A percentile compares a stretch with the other conserved stretches of the same genome.
Evolutionary conservation across 306 rosid genomes (phyloP).

Genomic region (Pterocarpus santalinus): DNA sequence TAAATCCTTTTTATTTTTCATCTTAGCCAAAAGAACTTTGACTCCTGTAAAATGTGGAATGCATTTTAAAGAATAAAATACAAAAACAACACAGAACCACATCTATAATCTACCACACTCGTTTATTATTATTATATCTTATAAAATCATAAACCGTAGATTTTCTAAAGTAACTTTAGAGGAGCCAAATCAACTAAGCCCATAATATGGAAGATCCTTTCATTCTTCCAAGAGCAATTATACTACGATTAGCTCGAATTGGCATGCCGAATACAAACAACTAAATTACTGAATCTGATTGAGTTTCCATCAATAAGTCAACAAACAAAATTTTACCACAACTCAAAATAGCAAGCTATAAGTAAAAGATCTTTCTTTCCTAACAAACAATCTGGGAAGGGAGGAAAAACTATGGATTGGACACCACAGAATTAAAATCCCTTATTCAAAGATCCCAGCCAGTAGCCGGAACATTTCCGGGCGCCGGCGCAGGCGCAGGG

Average conservation of each 20-base stretch:
- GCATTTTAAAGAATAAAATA: too few relatives aligned
- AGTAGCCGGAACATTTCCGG: constrained; percentile 2
- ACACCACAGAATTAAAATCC: constrained; percentile 24
- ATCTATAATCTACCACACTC: too few relatives aligned
- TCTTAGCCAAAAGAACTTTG: too few relatives aligned
- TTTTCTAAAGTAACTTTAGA: too few relatives aligned
- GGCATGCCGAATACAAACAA: constrained; percentile 7
- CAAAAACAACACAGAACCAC: too few relatives aligned
- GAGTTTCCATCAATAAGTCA: constrained; percentile 8
- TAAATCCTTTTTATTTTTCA: too few relatives aligned
- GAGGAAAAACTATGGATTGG: background rate
- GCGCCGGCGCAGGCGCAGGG: constrained; percentile 22
- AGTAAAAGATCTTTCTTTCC: background rate
- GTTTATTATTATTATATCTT: too few relatives aligned
- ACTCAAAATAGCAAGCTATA: background rate
- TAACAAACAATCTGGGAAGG: constrained; percentile 1
- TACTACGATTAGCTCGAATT: background rate
- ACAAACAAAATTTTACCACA: background rate
- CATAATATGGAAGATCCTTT: too few relatives aligned
- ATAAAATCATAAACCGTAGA: too few relatives aligned
- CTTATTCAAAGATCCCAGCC: constrained; percentile 48
- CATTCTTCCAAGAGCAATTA: background rate
- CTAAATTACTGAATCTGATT: background rate
- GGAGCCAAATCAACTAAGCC: too few relatives aligned
- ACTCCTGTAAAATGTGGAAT: too few relatives aligned